Evolutionary conservation across 441 rosid species (phyloP).

Genomic region (Adansonia grandidieri): DNA sequence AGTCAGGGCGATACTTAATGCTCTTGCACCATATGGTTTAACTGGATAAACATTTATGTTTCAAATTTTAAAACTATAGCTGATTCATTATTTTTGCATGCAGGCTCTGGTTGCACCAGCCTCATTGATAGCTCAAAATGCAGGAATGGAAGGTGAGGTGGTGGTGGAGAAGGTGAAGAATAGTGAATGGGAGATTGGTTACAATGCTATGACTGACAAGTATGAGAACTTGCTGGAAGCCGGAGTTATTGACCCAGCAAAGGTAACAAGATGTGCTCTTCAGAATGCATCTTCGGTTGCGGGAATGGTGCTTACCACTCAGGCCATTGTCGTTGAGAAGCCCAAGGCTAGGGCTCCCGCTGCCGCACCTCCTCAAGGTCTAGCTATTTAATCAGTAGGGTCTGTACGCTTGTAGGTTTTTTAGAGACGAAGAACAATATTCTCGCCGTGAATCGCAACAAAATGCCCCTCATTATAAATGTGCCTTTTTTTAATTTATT

Average conservation of each 20-base stretch:
- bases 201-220: slow-evolving; percentile 86
- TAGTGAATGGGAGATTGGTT: slow-evolving; percentile 86
- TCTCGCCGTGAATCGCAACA: slow-evolving; percentile 11
- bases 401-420: slow-evolving; percentile 24
- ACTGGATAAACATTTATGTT: neutral
- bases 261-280: slow-evolving; percentile 91
- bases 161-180: slow-evolving; percentile 78
- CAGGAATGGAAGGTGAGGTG: slow-evolving; percentile 94
- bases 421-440: slow-evolving; percentile 19
- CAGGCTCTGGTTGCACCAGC: slow-evolving; percentile 88
- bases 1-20: neutral
- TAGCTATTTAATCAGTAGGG: slow-evolving; percentile 40
- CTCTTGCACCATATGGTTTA: neutral
- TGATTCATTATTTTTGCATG: slow-evolving; percentile 6
- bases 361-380: slow-evolving; percentile 66
- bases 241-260: slow-evolving; percentile 93
- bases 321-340: slow-evolving; percentile 96
- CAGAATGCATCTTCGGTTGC: slow-evolving; percentile 96
- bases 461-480: neutral
- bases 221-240: slow-evolving; percentile 86
- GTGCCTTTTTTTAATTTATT: neutral
- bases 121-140: slow-evolving; percentile 86
- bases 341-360: slow-evolving; percentile 64
- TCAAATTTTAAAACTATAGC: neutral
- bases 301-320: slow-evolving; percentile 93